Evolutionary conservation across 139 green algal species (phyloP), one percentile per base, ranked within the genome.

Genomic region (Zygnema circumcarinatum): DNA sequence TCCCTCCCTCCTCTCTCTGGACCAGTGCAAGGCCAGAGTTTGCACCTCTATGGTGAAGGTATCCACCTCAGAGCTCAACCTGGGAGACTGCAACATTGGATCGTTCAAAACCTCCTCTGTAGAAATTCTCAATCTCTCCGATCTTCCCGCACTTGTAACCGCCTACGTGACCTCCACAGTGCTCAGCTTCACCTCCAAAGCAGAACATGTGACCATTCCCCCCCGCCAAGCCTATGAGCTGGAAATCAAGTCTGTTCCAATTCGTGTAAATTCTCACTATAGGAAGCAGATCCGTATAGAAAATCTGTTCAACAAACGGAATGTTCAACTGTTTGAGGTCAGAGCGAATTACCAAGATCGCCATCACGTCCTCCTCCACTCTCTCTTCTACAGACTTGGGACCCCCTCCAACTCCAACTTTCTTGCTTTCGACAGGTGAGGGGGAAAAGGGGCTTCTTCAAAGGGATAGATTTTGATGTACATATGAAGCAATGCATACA

Each of bases 351-450:
- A 86, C 79, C 78, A 84, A 68, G 79, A 86, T 42, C 79, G 79
- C 3, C 79, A 86, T 81, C 79, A 86, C n/a, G 79, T 86, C 79
- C n/a, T 86, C 3, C 42, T 86, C 56, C 79, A 86, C 79, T 83
- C 38, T 20, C 79, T 86, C 7, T 86, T 62, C 67, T 86, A 86
- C 79, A 86, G 78, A 68, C 67, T 86, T 20, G 79, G 78, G 7
- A 86, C 79, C 2, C 79, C 79, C n/a, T 83, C 79, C n/a, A 62
- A 38, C 79, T 69, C 79, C 79, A 86, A 86, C 79, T 36, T 82
- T 22, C 68, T 86, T 33, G n/a, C 2, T 20, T 86, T 86, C n/a
- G 79, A 86, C 32, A 86, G 33, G 76, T 84, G 3, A 81, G 76
- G 25, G 67, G 25, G 29, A n/a, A n/a, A n/a, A n/a, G n/a, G n/a